Conservation (phyloP, 2,329 filamentous ascomycete genomes). For the Myriosclerotinia scirpicola region DNA sequence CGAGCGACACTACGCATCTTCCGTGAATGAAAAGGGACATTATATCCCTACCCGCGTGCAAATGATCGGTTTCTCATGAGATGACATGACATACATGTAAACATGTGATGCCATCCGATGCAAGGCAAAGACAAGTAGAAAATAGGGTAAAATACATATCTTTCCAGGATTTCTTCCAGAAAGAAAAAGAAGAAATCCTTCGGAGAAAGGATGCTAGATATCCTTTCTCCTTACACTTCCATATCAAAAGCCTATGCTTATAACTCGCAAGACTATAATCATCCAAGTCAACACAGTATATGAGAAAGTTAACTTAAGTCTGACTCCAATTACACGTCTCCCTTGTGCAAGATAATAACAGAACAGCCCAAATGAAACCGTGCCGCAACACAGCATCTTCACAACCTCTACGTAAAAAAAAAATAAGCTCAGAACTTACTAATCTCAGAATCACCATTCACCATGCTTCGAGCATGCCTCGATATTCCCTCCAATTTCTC, state of each 20-base stretch:
- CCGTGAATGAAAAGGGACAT: not conserved
- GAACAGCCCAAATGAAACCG: not conserved
- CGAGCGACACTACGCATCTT: not conserved
- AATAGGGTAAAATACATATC: too few relatives aligned
- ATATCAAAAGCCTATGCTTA: too few relatives aligned
- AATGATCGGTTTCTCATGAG: not conserved
- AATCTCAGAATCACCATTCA: not conserved
- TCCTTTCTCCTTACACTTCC: not conserved
- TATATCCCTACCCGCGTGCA: not conserved
- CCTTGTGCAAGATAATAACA: not conserved
- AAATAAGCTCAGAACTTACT: not conserved
- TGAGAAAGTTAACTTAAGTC: not conserved
- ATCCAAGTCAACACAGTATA: too few relatives aligned
- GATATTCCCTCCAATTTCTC: not conserved
- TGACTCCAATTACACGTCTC: not conserved
- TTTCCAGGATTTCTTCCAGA: not conserved
- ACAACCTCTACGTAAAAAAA: not conserved
- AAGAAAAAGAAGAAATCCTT: constrained; percentile 15
- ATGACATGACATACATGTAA: not conserved
- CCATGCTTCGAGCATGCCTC: not conserved
- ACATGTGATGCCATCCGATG: not conserved
- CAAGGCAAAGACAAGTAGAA: too few relatives aligned
- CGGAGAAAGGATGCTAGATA: not conserved
- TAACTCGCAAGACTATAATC: not conserved
- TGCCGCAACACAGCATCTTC: not conserved